Percentiles rank a stretch among this genome's conserved stretches.
These are phyloP conservation scores for Leccinum laetum DNA, from an alignment of 1,284 basidiomycete genomes.

Conservation along the genomic window DNA sequence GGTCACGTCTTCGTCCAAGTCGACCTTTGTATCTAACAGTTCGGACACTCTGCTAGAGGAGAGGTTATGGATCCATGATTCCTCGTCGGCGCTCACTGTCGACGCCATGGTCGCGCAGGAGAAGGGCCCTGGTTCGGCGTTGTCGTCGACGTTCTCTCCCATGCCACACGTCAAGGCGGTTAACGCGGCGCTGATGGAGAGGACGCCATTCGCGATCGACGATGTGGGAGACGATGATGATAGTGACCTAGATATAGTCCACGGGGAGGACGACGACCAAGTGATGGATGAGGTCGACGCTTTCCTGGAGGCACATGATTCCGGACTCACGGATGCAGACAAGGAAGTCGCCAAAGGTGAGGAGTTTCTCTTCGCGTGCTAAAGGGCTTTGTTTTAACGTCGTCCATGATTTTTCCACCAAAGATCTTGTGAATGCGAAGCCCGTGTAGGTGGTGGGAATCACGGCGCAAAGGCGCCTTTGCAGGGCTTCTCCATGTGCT, in stretches of 20 bases:
- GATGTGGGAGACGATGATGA: conserved; percentile 63
- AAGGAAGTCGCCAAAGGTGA: conserved; percentile 69
- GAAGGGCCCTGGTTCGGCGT: conserved; percentile 28
- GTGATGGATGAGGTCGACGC: conserved; percentile 95
- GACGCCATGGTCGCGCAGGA: conserved; percentile 30
- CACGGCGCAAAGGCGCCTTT: neutral
- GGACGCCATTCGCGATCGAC: conserved; percentile 93
- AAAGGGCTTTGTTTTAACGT: neutral
- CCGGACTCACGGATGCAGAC: conserved; percentile 82
- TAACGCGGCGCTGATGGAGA: conserved; percentile 83
- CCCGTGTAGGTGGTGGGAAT: conserved; percentile 41
- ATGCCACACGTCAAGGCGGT: conserved; percentile 75
- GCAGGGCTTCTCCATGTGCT: conserved; percentile 16
- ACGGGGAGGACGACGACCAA: conserved; percentile 68
- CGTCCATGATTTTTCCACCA: neutral
- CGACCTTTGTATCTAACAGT: conserved; percentile 32
- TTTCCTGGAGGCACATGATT: conserved; percentile 89
- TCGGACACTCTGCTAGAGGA: conserved; percentile 19
- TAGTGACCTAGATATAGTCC: conserved; percentile 38
- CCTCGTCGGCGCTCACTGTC: conserved; percentile 43
- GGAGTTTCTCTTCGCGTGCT: neutral
- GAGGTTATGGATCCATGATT: conserved; percentile 25
- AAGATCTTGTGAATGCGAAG: conserved; percentile 66
- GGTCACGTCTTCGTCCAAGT: conserved; percentile 65
- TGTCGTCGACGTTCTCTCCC: conserved; percentile 46